Percentiles rank a stretch among this genome's conserved stretches.
These are phyloP conservation scores for Rhizoctonia solani DNA, from an alignment of 1,284 basidiomycete species.

Conservation along the genomic window DNA sequence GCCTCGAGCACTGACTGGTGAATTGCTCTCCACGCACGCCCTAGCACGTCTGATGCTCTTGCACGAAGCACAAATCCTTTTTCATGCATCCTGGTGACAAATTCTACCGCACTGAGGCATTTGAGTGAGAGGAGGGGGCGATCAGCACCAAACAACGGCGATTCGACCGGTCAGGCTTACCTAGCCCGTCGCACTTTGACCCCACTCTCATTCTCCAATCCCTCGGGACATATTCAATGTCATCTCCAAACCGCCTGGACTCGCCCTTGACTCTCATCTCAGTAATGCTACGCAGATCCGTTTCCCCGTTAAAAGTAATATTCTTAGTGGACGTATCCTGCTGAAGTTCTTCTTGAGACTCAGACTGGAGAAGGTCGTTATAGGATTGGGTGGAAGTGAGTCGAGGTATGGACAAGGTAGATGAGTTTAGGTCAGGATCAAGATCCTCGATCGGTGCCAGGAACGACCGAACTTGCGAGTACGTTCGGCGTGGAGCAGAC, in stretches of 20 bases:
- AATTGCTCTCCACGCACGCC: slow-evolving; percentile 67
- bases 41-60: slow-evolving; percentile 69
- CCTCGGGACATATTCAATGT: slow-evolving; percentile 79
- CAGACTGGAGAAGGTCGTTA: slow-evolving; percentile 12
- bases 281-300: slow-evolving; percentile 76
- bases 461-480: slow-evolving; percentile 26
- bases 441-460: slow-evolving; percentile 21
- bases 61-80: slow-evolving; percentile 72
- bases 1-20: slow-evolving; percentile 53
- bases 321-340: slow-evolving; percentile 27
- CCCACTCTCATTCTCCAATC: slow-evolving; percentile 58
- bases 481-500: slow-evolving; percentile 30
- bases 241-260: slow-evolving; percentile 72
- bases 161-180: slow-evolving; percentile 45
- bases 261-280: slow-evolving; percentile 80
- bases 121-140: background rate
- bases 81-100: slow-evolving; percentile 71
- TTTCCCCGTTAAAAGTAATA: slow-evolving; percentile 44
- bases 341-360: slow-evolving; percentile 30
- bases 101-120: slow-evolving; percentile 64
- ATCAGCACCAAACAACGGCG: background rate
- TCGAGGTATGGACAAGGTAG: background rate
- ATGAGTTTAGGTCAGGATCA: background rate
- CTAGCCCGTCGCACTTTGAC: slow-evolving; percentile 66
- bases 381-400: slow-evolving; percentile 18